Evolutionary conservation across 768 basidiomycete genomes (phyloP).

Genomic region (Sporobolomyces phaffii): DNA sequence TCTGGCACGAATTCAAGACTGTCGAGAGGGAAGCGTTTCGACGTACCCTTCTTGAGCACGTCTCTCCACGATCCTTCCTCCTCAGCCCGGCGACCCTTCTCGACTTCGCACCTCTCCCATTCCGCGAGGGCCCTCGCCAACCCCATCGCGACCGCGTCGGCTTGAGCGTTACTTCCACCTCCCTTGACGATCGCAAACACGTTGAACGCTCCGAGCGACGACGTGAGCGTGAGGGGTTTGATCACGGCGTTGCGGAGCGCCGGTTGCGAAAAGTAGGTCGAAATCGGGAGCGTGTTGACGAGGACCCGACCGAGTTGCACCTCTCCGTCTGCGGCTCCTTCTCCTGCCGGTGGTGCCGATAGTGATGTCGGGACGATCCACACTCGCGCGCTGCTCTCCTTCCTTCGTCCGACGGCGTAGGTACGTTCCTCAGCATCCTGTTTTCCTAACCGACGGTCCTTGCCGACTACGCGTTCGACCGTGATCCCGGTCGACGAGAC

Average conservation of each 20-base stretch:
- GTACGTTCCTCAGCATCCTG: conserved; percentile 74
- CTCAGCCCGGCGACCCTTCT: conserved; percentile 49
- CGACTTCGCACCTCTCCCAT: conserved; percentile 34
- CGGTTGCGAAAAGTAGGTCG: conserved; percentile 67
- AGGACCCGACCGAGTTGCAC: conserved; percentile 52
- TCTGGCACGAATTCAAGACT: too few species aligned
- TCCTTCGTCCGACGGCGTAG: conserved; percentile 79
- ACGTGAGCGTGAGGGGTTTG: conserved; percentile 75
- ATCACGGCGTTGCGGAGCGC: conserved; percentile 74
- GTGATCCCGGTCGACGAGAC: conserved; percentile 26
- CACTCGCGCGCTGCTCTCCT: conserved; percentile 81
- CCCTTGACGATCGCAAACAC: conserved; percentile 66
- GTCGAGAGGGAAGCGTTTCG: neutral
- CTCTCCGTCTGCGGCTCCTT: neutral
- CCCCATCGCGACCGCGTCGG: conserved; percentile 62
- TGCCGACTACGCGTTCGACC: conserved; percentile 43
- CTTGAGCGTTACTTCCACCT: conserved; percentile 86
- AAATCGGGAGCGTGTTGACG: conserved; percentile 75
- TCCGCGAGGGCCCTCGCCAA: conserved; percentile 46
- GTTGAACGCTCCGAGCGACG: conserved; percentile 77
- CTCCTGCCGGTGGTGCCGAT: neutral
- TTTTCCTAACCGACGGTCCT: conserved; percentile 57
- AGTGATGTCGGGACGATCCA: conserved; percentile 65
- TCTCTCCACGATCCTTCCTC: conserved; percentile 62
- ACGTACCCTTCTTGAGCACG: conserved; percentile 68